A percentile compares a stretch with the other conserved stretches of the same genome.
phyloP scores from a whole-genome alignment of 176 grass and related monocot genomes.

The Pharus latifolius region DNA sequence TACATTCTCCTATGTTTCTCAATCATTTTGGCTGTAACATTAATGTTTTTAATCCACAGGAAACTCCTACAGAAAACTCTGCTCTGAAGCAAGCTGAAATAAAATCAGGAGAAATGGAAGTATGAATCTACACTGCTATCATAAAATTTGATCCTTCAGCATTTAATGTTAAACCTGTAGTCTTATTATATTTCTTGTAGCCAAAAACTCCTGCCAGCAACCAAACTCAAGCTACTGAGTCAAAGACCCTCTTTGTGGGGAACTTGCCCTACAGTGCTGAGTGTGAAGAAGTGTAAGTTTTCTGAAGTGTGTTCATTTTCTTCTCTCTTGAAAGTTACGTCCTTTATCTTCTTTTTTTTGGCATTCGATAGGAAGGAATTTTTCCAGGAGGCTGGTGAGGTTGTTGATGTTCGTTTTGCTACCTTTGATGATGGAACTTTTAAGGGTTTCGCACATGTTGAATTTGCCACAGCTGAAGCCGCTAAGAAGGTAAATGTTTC shows the following conservation, averaged over 20 bases:
- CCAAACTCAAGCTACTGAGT: constrained; percentile 29
- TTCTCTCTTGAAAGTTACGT: not conserved
- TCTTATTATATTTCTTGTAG: constrained; percentile 15
- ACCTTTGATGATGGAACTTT: constrained; percentile 29
- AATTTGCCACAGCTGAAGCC: constrained; percentile 55
- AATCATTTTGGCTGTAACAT: not conserved
- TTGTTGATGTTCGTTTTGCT: constrained; percentile 46
- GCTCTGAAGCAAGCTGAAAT: not conserved
- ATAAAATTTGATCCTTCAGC: not conserved
- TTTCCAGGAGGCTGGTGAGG: constrained; percentile 47
- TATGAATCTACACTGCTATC: not conserved
- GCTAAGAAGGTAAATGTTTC: constrained; percentile 46
- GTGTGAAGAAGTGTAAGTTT: constrained; percentile 50
- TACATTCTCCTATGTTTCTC: not conserved
- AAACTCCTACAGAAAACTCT: not conserved
- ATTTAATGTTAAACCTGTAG: not conserved
- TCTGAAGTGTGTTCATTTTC: not conserved
- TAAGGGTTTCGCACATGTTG: constrained; percentile 69
- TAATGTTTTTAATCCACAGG: constrained; percentile 15
- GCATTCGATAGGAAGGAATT: constrained; percentile 42
- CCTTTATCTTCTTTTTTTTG: not conserved
- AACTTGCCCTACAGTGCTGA: constrained; percentile 41
- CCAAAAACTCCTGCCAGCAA: constrained; percentile 37
- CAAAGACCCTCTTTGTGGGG: constrained; percentile 58
- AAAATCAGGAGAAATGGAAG: constrained; percentile 20